Evolutionary conservation across 495 filamentous ascomycete species (phyloP).

Genomic region (Rusavskia elegans): DNA sequence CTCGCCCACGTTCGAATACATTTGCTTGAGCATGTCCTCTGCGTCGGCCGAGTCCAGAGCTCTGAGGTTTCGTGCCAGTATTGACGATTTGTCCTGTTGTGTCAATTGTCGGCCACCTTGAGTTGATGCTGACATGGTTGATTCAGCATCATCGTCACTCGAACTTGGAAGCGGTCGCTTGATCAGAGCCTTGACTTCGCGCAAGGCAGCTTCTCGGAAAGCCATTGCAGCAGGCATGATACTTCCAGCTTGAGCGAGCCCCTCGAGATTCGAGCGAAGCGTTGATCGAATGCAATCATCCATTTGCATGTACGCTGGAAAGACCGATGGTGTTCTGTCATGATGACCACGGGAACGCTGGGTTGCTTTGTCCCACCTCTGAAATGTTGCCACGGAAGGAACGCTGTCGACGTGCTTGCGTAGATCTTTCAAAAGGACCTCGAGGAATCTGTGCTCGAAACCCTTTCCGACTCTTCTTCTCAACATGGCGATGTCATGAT

Average conservation of each 20-base stretch:
- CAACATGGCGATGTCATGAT: slow-evolving; percentile 55
- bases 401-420: slow-evolving; percentile 68
- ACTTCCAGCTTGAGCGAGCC: slow-evolving; percentile 63
- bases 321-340: slow-evolving; percentile 44
- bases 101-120: slow-evolving; percentile 51
- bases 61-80: slow-evolving; percentile 81
- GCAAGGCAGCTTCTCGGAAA: slow-evolving; percentile 73
- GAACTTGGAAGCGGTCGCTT: slow-evolving; percentile 75
- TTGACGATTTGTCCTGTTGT: slow-evolving; percentile 77
- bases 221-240: slow-evolving; percentile 64
- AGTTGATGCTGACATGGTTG: slow-evolving; percentile 75
- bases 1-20: slow-evolving; percentile 80
- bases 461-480: slow-evolving; percentile 69
- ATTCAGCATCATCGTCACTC: slow-evolving; percentile 85
- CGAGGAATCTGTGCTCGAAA: slow-evolving; percentile 69
- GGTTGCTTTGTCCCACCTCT: slow-evolving; percentile 54
- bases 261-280: slow-evolving; percentile 51
- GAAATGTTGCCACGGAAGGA: slow-evolving; percentile 53
- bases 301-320: slow-evolving; percentile 59
- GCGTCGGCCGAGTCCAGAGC: slow-evolving; percentile 71
- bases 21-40: slow-evolving; percentile 64
- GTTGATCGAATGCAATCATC: slow-evolving; percentile 50
- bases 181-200: slow-evolving; percentile 78
- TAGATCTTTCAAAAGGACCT: slow-evolving; percentile 63
- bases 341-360: slow-evolving; percentile 49